Base-by-base conservation (phyloP, 2,329 filamentous ascomycete genomes). In the Monosporascus ibericus region DNA sequence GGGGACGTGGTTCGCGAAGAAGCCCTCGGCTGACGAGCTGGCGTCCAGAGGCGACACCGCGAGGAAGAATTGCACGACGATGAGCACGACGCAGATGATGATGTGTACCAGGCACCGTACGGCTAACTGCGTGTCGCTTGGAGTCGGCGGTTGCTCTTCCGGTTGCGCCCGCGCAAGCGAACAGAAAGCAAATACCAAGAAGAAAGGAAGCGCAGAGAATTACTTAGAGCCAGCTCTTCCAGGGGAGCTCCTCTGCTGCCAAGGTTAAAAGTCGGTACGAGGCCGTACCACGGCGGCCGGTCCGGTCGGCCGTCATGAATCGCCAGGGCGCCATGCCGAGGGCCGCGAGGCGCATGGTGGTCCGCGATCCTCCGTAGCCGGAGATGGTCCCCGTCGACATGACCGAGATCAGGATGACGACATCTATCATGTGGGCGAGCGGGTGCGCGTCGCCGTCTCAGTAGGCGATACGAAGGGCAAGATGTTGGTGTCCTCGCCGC, bases 221-320 rank as follows among this genome's bases (percentile, higher is more conserved):
- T 4, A 44, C 42, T 27, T 27, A 44, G 1, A 71, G 70, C 68
- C 72, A 74, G 2, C 70, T 70, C 53, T 67, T 71, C 74, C 74
- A 69, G 1, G 71, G 71, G 1, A 74, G 65, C 8, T 72, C 68
- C 5, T 63, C 58, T 73, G 20, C 70, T 67, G 6, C 71, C 78
- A 40, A 81, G 73, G 8, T 77, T 56, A 47, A 81, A 78, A 0
- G 80, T 78, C 48, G 79, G 70, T 2, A 79, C 59, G 14, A 82
- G 62, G 14, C 65, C 69, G 15, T 56, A 63, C 64, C 64, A 66
- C 0, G 72, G 4, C 70, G 70, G 18, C 70, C 71, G 3, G 47
- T 55, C 39, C 58, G 65, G 55, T 73, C 69, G 6, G 67, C 68
- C 20, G 60, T 65, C 24, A 55, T 56, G 47, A 68, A 64, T 55